Base-by-base conservation (phyloP, 805 yeast species). In the Teunomyces gatunensis region DNA sequence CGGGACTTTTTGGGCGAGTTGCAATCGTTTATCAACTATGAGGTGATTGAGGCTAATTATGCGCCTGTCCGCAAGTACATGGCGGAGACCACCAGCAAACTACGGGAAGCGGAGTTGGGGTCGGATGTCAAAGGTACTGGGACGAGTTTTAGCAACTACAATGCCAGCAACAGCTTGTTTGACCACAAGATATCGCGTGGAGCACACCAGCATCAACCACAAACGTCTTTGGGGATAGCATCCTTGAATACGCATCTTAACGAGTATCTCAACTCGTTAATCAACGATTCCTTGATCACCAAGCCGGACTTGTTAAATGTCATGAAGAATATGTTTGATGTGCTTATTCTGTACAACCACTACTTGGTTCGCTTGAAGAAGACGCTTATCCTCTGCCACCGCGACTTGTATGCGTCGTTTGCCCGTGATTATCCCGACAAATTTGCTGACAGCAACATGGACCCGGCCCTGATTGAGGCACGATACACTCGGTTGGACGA, bases 241-340 rank as follows among this genome's bases (percentile, higher is more conserved):
- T 74, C 33, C 73, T 81, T 47, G 79, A 76, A 48, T 57, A 65
- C 23, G 59, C 65, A 65, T 27, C 73, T 86, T 47, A 80, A 83
- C 39, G 69, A 75, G 6, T 84, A 78, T 55, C 67, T 88, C 50
- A 86, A 83, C 59, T 78, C 84, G 2, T 73, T 84, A 17, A 63
- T 89, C 53, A 77, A 81, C 52, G 87, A 84, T 53, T 80, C 89
- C 9, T 73, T 87, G 60, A 69, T 87, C 46, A 84, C 91, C 1
- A 80, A 81, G 47, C 74, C 79, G 15, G 73, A 71, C 41, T 63
- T 85, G 44, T 68, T 85, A 39, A 71, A 73, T 41, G 64, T 74
- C 12, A 56, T 80, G 39, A 73, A 76, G 52, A 65, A 64, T 43
- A 56, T 83, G 47, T 65, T 81, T 48, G 73, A 75, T 36, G 65